A percentile compares a stretch with the other conserved stretches of the same genome.
Evolutionary conservation across 2,329 filamentous ascomycete species (phyloP).

Genomic region (Fusarium mexicanum): DNA sequence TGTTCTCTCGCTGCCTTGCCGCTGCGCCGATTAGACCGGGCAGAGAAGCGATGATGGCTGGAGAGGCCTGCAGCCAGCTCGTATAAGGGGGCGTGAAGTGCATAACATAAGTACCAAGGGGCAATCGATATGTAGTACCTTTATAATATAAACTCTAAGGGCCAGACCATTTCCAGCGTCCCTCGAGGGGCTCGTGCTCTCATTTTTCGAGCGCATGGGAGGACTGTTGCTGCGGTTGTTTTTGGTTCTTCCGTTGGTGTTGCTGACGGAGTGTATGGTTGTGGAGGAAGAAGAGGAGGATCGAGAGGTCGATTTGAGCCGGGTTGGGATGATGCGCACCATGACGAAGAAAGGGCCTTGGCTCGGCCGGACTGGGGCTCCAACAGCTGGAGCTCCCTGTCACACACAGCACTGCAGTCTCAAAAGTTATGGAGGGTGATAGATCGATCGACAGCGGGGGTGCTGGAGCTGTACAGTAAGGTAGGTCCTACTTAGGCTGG

Average conservation of each 20-base stretch:
- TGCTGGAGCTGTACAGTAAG: background rate
- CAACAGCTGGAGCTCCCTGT: constrained; percentile 17
- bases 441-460: constrained; percentile 36
- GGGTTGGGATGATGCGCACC: constrained; percentile 67
- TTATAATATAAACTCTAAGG: constrained; percentile 63
- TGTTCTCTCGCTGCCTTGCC: background rate
- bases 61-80: background rate
- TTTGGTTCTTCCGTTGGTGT: constrained; percentile 43
- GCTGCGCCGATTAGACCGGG: background rate
- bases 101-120: background rate
- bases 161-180: constrained; percentile 56
- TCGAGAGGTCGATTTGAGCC: constrained; percentile 57
- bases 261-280: constrained; percentile 34
- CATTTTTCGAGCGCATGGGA: constrained; percentile 61
- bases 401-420: background rate
- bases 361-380: constrained; percentile 9
- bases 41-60: constrained; percentile 16
- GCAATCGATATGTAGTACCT: constrained; percentile 48
- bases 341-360: constrained; percentile 49
- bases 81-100: background rate
- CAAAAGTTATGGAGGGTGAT: background rate
- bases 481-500: background rate
- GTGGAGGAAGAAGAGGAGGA: constrained; percentile 51
- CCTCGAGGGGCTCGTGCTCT: constrained; percentile 51
- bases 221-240: constrained; percentile 60